Conservation (phyloP, 2,329 filamentous ascomycete species). For the Coniosporium tulheliwenetii region DNA sequence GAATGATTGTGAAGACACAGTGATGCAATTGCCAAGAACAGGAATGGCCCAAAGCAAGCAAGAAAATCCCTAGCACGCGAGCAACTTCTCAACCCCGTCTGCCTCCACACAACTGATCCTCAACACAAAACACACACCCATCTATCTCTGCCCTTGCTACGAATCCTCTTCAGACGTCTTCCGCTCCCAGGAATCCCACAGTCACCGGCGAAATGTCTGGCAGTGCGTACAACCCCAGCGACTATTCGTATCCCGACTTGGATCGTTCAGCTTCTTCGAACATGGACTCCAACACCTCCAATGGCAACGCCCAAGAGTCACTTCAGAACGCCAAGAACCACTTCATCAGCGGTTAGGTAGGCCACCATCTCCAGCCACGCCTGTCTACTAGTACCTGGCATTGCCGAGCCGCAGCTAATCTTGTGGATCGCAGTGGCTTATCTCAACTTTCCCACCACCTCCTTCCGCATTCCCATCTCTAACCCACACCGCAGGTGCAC, state of each 20-base stretch:
- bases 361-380: constrained; percentile 9
- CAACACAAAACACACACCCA: too few relatives aligned
- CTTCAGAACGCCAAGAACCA: constrained; percentile 18
- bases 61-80: too few relatives aligned
- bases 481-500: constrained; percentile 24
- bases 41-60: too few relatives aligned
- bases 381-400: background rate
- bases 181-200: too few relatives aligned
- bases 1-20: too few relatives aligned
- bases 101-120: too few relatives aligned
- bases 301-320: constrained; percentile 5
- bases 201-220: too few relatives aligned
- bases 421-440: too few relatives aligned
- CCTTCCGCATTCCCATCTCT: background rate
- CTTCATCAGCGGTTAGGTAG: constrained; percentile 27
- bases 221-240: constrained; percentile 4
- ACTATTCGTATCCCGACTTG: constrained; percentile 18
- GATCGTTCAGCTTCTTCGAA: constrained; percentile 8
- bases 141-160: too few relatives aligned
- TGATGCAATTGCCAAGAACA: too few relatives aligned
- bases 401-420: background rate
- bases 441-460: background rate
- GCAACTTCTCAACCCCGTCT: too few relatives aligned
- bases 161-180: too few relatives aligned
- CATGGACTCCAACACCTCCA: constrained; percentile 2